Conservation (phyloP, 805 yeast species). For the Schwanniomyces sp. region DNA sequence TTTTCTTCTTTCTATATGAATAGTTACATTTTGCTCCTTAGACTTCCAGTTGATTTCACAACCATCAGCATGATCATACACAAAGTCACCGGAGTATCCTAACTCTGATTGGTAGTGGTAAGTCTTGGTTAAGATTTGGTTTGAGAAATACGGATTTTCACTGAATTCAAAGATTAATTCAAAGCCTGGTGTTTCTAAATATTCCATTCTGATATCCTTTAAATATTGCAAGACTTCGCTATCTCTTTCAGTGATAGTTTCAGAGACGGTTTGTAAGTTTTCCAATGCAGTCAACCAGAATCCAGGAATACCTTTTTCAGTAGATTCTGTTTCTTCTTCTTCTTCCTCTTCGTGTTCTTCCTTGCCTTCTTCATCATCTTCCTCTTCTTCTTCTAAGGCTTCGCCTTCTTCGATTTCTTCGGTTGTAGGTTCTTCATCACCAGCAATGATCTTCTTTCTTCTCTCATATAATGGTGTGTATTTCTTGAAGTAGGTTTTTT, state of each 20-base stretch:
- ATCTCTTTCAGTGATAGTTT: constrained; percentile 87
- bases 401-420: constrained; percentile 82
- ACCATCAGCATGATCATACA: constrained; percentile 96
- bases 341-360: constrained; percentile 45
- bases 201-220: constrained; percentile 72
- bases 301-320: constrained; percentile 77
- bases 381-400: constrained; percentile 59
- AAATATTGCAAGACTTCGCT: constrained; percentile 74
- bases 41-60: constrained; percentile 79
- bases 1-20: constrained; percentile 87
- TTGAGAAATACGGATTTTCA: constrained; percentile 73
- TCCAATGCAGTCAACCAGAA: constrained; percentile 97
- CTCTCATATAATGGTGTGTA: constrained; percentile 75
- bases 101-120: constrained; percentile 92
- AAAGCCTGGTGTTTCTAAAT: constrained; percentile 85
- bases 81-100: constrained; percentile 93
- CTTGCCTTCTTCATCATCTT: constrained; percentile 40
- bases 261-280: constrained; percentile 77
- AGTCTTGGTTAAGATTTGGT: constrained; percentile 73
- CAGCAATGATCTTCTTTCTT: constrained; percentile 71
- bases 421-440: constrained; percentile 71
- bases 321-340: constrained; percentile 36
- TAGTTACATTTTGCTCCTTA: constrained; percentile 79
- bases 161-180: constrained; percentile 78
- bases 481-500: constrained; percentile 69